These are phyloP conservation scores for Teunomyces pallodes DNA, from an alignment of 805 yeast genomes.

Conservation along the genomic window DNA sequence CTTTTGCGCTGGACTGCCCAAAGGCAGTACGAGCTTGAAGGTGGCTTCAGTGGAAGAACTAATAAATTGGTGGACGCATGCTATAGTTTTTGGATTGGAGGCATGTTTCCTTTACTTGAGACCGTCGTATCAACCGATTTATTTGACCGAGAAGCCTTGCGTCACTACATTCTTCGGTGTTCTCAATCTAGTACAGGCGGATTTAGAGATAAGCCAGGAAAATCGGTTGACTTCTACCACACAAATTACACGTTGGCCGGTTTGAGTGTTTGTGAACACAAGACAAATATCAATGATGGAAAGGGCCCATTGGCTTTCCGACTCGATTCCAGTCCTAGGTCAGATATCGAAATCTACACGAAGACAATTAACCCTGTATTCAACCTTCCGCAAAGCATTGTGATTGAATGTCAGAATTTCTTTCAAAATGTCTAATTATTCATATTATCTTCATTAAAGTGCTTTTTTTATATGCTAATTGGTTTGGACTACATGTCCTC, in stretches of 20 bases:
- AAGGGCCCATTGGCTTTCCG: slow-evolving; percentile 16
- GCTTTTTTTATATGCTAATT: neutral
- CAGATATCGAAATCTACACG: slow-evolving; percentile 10
- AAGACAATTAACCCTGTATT: slow-evolving; percentile 26
- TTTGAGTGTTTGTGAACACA: slow-evolving; percentile 55
- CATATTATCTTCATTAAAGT: neutral
- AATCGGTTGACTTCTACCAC: slow-evolving; percentile 80
- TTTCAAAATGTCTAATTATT: neutral
- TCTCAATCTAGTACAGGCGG: slow-evolving; percentile 77
- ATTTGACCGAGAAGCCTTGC: slow-evolving; percentile 57
- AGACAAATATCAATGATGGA: slow-evolving; percentile 15
- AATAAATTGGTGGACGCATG: slow-evolving; percentile 96
- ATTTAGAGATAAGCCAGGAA: slow-evolving; percentile 83
- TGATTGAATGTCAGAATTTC: neutral
- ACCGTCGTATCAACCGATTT: slow-evolving; percentile 31
- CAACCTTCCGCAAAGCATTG: slow-evolving; percentile 19
- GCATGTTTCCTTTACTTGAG: slow-evolving; percentile 62
- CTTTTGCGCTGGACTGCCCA: slow-evolving; percentile 66
- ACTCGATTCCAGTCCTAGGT: slow-evolving; percentile 8
- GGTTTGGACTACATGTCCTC: neutral
- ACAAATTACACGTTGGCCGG: slow-evolving; percentile 85
- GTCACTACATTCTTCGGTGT: slow-evolving; percentile 67
- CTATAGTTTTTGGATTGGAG: slow-evolving; percentile 95
- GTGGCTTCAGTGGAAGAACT: slow-evolving; percentile 86
- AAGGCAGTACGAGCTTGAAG: slow-evolving; percentile 73